These are phyloP conservation scores for Serendipita indica DNA, from an alignment of 768 basidiomycete genomes.

Conservation along the genomic window DNA sequence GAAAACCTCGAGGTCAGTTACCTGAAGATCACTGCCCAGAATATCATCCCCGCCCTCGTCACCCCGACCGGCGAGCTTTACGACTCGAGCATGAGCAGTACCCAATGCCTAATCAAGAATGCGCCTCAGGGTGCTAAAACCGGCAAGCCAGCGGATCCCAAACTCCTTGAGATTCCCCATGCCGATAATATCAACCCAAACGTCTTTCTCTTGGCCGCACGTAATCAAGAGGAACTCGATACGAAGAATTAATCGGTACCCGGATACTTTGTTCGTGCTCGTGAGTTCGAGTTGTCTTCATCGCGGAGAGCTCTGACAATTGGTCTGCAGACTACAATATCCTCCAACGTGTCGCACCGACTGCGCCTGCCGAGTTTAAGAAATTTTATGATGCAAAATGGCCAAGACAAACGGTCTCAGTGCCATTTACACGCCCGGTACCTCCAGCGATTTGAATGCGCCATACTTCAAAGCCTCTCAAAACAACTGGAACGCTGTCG, in stretches of 20 bases:
- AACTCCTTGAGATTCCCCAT: slow-evolving; percentile 29
- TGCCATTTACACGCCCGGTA: no score
- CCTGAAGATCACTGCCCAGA: slow-evolving; percentile 30
- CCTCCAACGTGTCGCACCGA: slow-evolving; percentile 26
- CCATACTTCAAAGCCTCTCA: slow-evolving; percentile 28
- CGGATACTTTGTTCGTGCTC: slow-evolving; percentile 25
- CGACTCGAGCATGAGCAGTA: slow-evolving; percentile 29
- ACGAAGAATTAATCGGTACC: slow-evolving; percentile 24
- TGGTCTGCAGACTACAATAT: slow-evolving; percentile 28
- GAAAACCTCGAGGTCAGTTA: slow-evolving; percentile 36
- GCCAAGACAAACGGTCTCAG: slow-evolving; percentile 26
- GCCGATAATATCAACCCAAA: slow-evolving; percentile 37
- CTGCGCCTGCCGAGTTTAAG: slow-evolving; percentile 25
- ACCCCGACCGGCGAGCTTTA: slow-evolving; percentile 24
- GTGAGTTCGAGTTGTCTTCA: slow-evolving; percentile 27
- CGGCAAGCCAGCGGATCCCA: slow-evolving; percentile 21
- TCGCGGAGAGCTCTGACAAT: neutral
- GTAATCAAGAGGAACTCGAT: slow-evolving; percentile 34
- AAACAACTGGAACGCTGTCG: slow-evolving; percentile 27
- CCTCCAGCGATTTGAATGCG: slow-evolving; percentile 23
- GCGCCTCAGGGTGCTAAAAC: slow-evolving; percentile 26
- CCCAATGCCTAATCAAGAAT: slow-evolving; percentile 28
- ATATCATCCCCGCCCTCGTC: slow-evolving; percentile 31
- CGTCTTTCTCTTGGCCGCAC: slow-evolving; percentile 28
- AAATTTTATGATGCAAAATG: slow-evolving; percentile 32